These are phyloP conservation scores for Pachysandra terminalis DNA, from an alignment of 164 flowering plant genomes.

Conservation along the genomic window DNA sequence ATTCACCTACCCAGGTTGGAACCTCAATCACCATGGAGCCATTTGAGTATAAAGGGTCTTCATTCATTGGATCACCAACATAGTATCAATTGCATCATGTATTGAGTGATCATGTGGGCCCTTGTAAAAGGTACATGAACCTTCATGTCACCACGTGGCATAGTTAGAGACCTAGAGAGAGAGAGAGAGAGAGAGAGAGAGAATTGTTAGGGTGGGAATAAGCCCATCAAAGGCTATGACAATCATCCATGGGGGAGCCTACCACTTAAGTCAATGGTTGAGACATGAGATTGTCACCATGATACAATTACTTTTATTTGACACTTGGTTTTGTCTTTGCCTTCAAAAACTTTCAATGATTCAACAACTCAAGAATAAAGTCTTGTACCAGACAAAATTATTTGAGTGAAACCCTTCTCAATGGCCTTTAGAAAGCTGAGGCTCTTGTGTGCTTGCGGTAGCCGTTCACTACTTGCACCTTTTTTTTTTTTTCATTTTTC, in stretches of 20 bases:
- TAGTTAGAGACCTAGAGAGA: no score
- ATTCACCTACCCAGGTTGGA: no score
- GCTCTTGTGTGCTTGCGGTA: no score
- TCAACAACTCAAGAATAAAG: neutral
- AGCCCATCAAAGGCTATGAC: neutral
- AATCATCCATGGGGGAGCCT: conserved; percentile 11
- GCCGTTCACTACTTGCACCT: no score
- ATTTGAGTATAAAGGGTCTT: neutral
- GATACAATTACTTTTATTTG: conserved; percentile 15
- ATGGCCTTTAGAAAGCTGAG: no score
- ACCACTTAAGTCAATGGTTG: conserved; percentile 31
- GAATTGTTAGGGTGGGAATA: neutral
- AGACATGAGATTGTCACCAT: conserved; percentile 14
- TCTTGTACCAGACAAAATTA: conserved; percentile 37
- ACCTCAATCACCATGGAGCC: no score
- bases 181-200: no score
- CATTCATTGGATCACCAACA: neutral
- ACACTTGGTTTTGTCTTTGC: conserved; percentile 21
- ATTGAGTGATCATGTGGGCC: neutral
- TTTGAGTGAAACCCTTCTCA: conserved; percentile 17
- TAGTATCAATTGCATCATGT: neutral
- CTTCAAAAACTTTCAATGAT: conserved; percentile 21
- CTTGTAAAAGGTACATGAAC: neutral
- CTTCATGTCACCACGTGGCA: no score
- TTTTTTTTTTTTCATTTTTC: no score